Evolutionary conservation across 768 basidiomycete species (phyloP).

Genomic region (Pholiota molesta): DNA sequence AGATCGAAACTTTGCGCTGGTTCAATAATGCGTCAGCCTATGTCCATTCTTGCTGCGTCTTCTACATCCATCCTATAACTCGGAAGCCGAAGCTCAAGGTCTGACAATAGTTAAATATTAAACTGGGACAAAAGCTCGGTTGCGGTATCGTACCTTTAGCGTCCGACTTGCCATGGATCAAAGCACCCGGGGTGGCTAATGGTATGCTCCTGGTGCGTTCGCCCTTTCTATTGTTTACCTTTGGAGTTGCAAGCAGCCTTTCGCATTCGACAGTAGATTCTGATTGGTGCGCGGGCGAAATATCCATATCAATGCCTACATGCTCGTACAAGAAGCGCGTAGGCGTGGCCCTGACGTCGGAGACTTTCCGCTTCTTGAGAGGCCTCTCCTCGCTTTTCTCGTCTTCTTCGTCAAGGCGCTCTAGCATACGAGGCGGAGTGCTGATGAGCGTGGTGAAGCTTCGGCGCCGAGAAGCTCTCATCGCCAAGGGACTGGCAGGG

Average conservation of each 20-base stretch:
- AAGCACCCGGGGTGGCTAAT: background rate
- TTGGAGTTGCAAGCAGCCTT: background rate
- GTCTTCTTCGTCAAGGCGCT: constrained; percentile 27
- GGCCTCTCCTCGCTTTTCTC: constrained; percentile 25
- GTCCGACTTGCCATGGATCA: background rate
- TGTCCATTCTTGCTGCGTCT: background rate
- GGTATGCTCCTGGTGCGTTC: background rate
- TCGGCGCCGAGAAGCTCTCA: constrained; percentile 26
- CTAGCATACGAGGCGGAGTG: constrained; percentile 22
- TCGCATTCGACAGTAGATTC: background rate
- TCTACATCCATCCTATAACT: background rate
- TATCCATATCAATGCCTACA: background rate
- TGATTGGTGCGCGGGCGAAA: background rate
- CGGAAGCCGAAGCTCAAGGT: background rate
- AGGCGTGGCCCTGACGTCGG: constrained; percentile 8
- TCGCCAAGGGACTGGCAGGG: constrained; percentile 40
- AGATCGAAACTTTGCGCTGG: background rate
- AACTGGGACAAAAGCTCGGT: background rate
- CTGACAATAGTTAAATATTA: background rate
- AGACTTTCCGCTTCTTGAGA: constrained; percentile 26
- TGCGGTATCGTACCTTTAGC: background rate
- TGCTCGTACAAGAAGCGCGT: constrained; percentile 9
- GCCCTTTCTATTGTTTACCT: too few species aligned
- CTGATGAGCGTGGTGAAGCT: constrained; percentile 6
- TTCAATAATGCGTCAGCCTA: background rate